Percentiles rank a stretch among this genome's conserved stretches.
These are phyloP conservation scores for Penicillium sp. DNA, from an alignment of 2,329 filamentous ascomycete species.

Conservation along the genomic window DNA sequence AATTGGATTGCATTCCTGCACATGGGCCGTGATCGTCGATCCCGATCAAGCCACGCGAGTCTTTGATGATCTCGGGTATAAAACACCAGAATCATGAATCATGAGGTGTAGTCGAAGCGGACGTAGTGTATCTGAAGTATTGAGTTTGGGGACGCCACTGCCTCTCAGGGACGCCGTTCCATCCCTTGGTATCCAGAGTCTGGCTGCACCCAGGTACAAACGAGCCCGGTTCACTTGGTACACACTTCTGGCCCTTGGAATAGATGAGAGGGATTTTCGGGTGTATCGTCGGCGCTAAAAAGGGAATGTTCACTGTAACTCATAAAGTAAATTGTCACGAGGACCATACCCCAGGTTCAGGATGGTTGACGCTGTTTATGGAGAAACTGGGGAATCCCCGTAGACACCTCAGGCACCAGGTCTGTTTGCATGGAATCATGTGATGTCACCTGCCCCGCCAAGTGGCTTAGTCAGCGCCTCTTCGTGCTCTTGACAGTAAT, in stretches of 20 bases:
- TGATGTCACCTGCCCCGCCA: conserved; percentile 8
- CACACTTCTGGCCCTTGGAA: neutral
- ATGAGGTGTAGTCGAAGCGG: neutral
- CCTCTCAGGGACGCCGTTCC: conserved; percentile 3
- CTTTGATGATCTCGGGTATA: neutral
- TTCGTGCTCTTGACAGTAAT: conserved; percentile 3
- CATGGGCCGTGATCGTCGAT: conserved; percentile 19
- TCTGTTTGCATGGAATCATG: neutral
- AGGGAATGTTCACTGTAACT: neutral
- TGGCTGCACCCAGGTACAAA: neutral
- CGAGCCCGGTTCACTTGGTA: neutral
- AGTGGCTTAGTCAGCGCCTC: conserved; percentile 12
- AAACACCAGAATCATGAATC: neutral
- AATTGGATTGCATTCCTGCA: conserved; percentile 12
- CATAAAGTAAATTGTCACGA: neutral
- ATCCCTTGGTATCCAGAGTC: neutral
- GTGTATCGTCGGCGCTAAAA: neutral
- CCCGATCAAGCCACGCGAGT: conserved; percentile 19
- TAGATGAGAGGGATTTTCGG: neutral
- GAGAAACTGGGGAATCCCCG: neutral
- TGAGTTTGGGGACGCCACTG: conserved; percentile 1
- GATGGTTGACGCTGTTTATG: neutral
- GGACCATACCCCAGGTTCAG: neutral
- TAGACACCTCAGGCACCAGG: neutral
- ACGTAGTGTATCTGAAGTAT: neutral